Evolutionary conservation across 108 stramenopile genomes (phyloP).

Genomic region (Discostella stelligeroides): DNA sequence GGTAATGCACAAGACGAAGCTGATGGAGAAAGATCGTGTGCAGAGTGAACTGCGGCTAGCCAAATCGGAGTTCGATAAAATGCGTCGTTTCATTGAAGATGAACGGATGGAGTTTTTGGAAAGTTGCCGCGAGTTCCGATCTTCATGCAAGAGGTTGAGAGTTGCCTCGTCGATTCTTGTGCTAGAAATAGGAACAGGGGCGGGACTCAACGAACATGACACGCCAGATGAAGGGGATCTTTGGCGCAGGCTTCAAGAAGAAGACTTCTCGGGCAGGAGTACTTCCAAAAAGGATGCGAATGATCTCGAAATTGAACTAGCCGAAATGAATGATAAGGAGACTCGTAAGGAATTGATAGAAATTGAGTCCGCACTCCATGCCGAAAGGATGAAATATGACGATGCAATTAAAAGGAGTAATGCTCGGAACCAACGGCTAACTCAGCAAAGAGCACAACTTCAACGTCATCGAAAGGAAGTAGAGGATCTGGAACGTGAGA

Average conservation of each 20-base stretch:
- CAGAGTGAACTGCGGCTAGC: constrained; percentile 24
- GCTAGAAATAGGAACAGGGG: constrained; percentile 20
- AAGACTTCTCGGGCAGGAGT: constrained; percentile 23
- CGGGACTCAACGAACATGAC: constrained; percentile 1
- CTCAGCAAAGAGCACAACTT: constrained; percentile 47
- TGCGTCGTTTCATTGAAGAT: constrained; percentile 22
- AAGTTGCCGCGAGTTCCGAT: constrained; percentile 46
- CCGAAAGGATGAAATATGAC: constrained; percentile 31
- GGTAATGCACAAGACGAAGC: constrained; percentile 1
- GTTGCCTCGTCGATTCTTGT: constrained; percentile 48
- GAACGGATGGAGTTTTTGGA: constrained; percentile 42
- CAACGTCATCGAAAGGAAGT: constrained; percentile 46
- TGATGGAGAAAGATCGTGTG: constrained; percentile 19
- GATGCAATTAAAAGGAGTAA: constrained; percentile 29
- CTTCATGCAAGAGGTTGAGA: constrained; percentile 33
- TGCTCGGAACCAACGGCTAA: constrained; percentile 33
- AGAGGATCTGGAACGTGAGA: constrained; percentile 38
- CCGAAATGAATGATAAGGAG: constrained; percentile 33
- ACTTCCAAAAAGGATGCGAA: background rate
- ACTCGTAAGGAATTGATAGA: constrained; percentile 30
- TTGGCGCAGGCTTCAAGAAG: constrained; percentile 41
- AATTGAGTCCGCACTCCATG: constrained; percentile 36
- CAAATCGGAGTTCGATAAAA: constrained; percentile 20
- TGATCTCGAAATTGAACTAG: constrained; percentile 34
- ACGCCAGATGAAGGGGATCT: constrained; percentile 23